These are phyloP conservation scores for Gautieria morchelliformis DNA, from an alignment of 768 basidiomycete genomes.

Conservation along the genomic window DNA sequence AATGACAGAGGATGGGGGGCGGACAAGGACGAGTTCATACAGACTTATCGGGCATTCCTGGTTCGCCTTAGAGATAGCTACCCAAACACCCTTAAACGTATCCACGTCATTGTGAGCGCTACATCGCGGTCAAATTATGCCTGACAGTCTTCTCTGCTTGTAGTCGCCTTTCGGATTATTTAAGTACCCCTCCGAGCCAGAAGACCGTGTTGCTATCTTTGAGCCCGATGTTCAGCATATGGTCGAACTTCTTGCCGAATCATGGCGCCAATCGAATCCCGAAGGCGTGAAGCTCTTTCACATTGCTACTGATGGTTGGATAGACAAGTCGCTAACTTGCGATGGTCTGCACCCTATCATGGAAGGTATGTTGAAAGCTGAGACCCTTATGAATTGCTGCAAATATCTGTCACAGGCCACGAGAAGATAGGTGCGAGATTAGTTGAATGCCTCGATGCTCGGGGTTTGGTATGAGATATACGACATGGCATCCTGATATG, in stretches of 20 bases:
- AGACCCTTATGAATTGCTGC: not conserved
- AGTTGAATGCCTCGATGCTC: slow-evolving; percentile 3
- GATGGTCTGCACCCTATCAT: slow-evolving; percentile 4
- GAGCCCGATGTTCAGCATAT: slow-evolving; percentile 2
- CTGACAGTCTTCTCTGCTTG: not conserved
- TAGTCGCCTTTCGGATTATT: slow-evolving; percentile 5
- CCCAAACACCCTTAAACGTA: not conserved
- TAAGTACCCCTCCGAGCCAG: not conserved
- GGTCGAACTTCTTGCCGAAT: not conserved
- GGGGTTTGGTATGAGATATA: not conserved
- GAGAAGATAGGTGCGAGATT: not conserved
- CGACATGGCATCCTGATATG: not conserved
- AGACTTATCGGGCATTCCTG: slow-evolving; percentile 3
- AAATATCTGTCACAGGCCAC: not conserved
- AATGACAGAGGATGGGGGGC: not conserved
- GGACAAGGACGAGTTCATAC: not conserved
- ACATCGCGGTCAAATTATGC: not conserved
- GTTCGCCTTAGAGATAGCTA: slow-evolving; percentile 2
- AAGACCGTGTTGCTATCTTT: not conserved
- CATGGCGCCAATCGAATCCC: not conserved
- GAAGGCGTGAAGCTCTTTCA: not conserved
- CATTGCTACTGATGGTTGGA: slow-evolving; percentile 1
- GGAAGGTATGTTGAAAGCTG: not conserved
- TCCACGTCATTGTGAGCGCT: slow-evolving; percentile 1
- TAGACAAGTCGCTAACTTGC: slow-evolving; percentile 5